Base-by-base conservation (phyloP, 257 asterid species). In the Gentiana straminea region DNA sequence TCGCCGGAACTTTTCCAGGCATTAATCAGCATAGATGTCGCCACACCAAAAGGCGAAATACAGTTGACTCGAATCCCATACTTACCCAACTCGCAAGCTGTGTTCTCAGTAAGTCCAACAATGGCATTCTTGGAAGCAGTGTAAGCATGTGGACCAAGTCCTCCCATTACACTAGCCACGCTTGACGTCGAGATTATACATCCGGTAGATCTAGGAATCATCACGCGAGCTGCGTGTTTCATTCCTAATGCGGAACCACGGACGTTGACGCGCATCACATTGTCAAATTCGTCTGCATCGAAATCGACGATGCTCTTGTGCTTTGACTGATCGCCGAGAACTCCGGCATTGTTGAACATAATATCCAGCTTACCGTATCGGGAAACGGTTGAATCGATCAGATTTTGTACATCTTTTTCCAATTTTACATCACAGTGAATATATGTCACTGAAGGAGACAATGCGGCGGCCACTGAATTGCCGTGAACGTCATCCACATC, bases 1-100 rank as follows among this genome's bases (percentile, higher is more conserved):
- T 60, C 86, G 0, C 33, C 79, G 0, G 34, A 63, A n/a, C 45
- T 49, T 58, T 75, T 63, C 96, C 94, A 87, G 38, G 94, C 96
- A 10, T 75, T 60, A 63, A 84, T 72, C 73, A 87, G 68, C 94
- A 88, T 88, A 2, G 81, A 70, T 32, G 96, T 88, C n/a, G 94
- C 96, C 63, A 84, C 96, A 2, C 96, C 96, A 46, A 88, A 88
- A 8, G 96, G 96, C 41, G 94, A 88, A 1, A 88, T 81, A 76
- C 96, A 80, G 37, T 88, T 88, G 1, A 84, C 96, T 48, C 94
- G 49, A 1, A 88, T 83, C 37, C 96, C 96, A 7, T 81, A 74
- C 44, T 73, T 52, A 41, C 46, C 46, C 53, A 88, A 62, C 63
- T 88, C 96, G 13, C 93, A 84, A 5, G 94, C 94, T 49, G 78